Percentiles rank a stretch among this genome's conserved stretches.
Conservation (phyloP, 139 green algal species). For the Picochlorum sp. region DNA sequence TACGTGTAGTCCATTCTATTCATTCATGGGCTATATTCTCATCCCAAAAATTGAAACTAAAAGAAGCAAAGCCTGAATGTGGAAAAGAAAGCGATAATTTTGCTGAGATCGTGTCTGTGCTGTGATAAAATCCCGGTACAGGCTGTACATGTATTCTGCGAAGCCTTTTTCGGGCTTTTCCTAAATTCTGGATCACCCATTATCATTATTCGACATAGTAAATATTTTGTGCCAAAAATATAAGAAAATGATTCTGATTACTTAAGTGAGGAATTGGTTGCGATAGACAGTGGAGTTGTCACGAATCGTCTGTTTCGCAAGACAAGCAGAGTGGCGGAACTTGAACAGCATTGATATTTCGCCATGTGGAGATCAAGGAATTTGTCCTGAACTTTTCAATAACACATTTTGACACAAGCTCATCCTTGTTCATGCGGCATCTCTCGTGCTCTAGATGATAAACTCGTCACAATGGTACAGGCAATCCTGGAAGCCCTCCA, state of each 20-base stretch:
- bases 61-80: neutral
- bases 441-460: too few species aligned
- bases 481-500: too few species aligned
- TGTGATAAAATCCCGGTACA: neutral
- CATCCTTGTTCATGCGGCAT: too few species aligned
- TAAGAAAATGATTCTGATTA: neutral
- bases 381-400: too few species aligned
- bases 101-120: neutral
- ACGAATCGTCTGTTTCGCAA: neutral
- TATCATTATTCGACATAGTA: neutral
- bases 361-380: too few species aligned
- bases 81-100: neutral
- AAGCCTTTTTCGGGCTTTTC: neutral
- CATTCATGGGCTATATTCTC: neutral
- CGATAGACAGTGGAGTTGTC: neutral
- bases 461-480: too few species aligned
- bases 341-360: neutral
- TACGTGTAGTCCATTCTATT: neutral
- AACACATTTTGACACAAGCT: too few species aligned
- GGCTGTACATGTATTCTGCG: neutral
- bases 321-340: neutral
- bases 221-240: neutral
- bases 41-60: neutral
- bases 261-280: neutral
- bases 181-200: neutral